phyloP scores from a whole-genome alignment of 306 rosid species.

The Pterocarpus macrocarpus region DNA sequence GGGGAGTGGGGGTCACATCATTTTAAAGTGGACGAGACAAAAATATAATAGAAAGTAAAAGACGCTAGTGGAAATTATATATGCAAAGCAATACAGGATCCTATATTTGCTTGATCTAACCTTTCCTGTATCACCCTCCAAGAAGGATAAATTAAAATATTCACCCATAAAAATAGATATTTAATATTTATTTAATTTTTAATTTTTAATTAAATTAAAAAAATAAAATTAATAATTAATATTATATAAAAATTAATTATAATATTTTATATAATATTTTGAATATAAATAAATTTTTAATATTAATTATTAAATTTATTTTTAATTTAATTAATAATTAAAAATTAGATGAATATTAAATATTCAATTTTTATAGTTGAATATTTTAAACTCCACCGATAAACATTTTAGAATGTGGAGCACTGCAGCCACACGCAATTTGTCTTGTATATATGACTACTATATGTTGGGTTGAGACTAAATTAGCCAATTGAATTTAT shows the following conservation, averaged over 20 bases:
- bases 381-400: no score
- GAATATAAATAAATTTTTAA: no score
- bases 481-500: conserved; percentile 1
- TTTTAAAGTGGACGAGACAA: neutral
- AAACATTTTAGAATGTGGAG: conserved; percentile 31
- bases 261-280: no score
- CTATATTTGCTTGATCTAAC: neutral
- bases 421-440: conserved; percentile 35
- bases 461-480: neutral
- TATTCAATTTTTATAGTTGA: no score
- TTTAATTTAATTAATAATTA: no score
- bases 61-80: neutral
- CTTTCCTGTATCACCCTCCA: neutral
- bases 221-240: no score
- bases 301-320: no score
- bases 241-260: no score
- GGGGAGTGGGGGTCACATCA: neutral
- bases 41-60: neutral
- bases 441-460: neutral
- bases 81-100: neutral
- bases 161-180: no score
- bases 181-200: no score
- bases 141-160: neutral
- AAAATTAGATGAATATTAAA: no score
- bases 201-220: no score